Conservation (phyloP, 2,329 filamentous ascomycete species). For the Penicillium fuscoglaucum region DNA sequence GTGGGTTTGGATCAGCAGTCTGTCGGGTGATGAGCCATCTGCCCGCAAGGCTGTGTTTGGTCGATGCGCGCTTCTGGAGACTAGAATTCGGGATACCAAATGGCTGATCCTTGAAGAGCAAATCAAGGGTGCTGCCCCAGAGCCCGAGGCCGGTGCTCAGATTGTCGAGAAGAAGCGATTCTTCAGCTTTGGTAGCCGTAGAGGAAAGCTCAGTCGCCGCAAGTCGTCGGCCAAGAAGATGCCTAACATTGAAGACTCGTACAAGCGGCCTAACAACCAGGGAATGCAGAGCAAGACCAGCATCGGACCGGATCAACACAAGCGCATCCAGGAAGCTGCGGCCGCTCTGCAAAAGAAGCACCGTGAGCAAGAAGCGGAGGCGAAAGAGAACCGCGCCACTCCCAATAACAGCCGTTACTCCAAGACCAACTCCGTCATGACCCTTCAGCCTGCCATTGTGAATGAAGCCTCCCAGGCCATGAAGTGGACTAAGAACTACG, state of each 20-base stretch:
- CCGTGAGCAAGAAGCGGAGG: slow-evolving; percentile 56
- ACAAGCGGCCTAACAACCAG: slow-evolving; percentile 51
- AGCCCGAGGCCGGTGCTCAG: slow-evolving; percentile 80
- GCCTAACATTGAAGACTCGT: slow-evolving; percentile 51
- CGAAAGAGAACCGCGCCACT: slow-evolving; percentile 52
- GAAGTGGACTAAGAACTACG: slow-evolving; percentile 96
- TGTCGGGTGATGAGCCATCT: slow-evolving; percentile 84
- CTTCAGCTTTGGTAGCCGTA: slow-evolving; percentile 78
- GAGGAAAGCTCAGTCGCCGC: slow-evolving; percentile 65
- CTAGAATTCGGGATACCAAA: slow-evolving; percentile 72
- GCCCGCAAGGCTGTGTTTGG: slow-evolving; percentile 91
- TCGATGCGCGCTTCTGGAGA: slow-evolving; percentile 88
- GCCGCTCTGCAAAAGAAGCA: slow-evolving; percentile 75
- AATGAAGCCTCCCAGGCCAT: slow-evolving; percentile 88
- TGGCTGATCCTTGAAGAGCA: slow-evolving; percentile 98
- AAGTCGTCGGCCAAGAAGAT: slow-evolving; percentile 68
- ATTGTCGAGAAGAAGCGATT: slow-evolving; percentile 95
- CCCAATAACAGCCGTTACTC: slow-evolving; percentile 57
- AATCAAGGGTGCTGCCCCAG: slow-evolving; percentile 85
- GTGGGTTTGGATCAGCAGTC: slow-evolving; percentile 99
- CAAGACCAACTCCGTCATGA: slow-evolving; percentile 89
- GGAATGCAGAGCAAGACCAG: slow-evolving; percentile 72
- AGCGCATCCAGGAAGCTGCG: slow-evolving; percentile 87
- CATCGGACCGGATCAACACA: slow-evolving; percentile 87
- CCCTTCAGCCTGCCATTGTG: slow-evolving; percentile 78